phyloP scores from a whole-genome alignment of 106 monocot species.

The Platanthera guangdongensis region DNA sequence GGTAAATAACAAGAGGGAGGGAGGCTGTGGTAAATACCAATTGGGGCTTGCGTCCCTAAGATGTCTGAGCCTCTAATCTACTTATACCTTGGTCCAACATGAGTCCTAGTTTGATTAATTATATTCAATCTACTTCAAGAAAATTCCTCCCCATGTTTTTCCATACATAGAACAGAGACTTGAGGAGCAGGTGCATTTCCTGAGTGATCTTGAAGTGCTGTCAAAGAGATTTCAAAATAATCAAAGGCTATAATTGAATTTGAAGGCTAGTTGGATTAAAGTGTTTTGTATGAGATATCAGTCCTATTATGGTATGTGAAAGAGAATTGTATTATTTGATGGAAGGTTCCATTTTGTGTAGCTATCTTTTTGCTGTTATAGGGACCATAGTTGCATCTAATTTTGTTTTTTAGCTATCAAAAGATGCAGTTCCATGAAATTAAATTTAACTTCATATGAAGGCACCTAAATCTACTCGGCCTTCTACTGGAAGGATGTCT shows the following conservation, averaged over 20 bases:
- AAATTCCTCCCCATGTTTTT: too few relatives aligned
- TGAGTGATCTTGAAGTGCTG: not conserved
- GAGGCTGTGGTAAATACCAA: too few relatives aligned
- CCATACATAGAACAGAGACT: too few relatives aligned
- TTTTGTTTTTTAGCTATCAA: not conserved
- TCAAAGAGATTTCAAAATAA: not conserved
- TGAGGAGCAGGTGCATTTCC: too few relatives aligned
- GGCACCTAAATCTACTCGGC: conserved; percentile 78
- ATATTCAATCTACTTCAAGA: too few relatives aligned
- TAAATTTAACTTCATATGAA: conserved; percentile 20
- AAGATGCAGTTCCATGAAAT: not conserved
- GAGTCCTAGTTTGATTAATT: too few relatives aligned
- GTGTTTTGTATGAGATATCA: not conserved
- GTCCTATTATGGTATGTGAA: not conserved
- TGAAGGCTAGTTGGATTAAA: not conserved
- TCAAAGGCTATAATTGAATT: not conserved
- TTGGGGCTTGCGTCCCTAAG: too few relatives aligned
- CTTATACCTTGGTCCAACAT: too few relatives aligned
- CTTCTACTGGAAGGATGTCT: conserved; percentile 35
- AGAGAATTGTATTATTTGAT: not conserved
- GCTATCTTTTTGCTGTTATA: not conserved
- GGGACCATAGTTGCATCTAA: not conserved
- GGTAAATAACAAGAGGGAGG: too few relatives aligned
- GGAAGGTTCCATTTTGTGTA: not conserved
- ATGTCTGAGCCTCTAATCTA: too few relatives aligned